These are phyloP conservation scores for Chenopodium berlandieri DNA, from an alignment of 148 eudicot species.

Conservation along the genomic window DNA sequence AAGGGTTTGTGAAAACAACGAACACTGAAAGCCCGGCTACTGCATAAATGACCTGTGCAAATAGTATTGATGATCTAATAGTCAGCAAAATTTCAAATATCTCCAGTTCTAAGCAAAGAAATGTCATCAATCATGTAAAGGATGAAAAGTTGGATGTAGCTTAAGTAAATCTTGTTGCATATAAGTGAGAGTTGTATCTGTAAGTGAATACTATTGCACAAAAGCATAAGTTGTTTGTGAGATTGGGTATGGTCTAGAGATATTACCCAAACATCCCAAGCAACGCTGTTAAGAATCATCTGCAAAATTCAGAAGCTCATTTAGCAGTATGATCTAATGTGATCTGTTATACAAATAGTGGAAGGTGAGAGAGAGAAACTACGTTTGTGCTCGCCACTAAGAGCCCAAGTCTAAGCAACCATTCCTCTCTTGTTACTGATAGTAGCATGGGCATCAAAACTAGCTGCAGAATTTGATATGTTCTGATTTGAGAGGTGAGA, in stretches of 20 bases:
- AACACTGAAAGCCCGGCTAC: constrained; percentile 41
- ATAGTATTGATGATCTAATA: background rate
- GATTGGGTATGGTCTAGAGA: constrained; percentile 3
- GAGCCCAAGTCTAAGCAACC: constrained; percentile 64
- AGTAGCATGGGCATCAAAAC: constrained; percentile 73
- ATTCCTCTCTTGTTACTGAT: constrained; percentile 62
- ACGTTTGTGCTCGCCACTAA: constrained; percentile 56
- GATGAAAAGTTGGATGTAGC: background rate
- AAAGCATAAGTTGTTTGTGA: background rate
- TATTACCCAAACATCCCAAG: constrained; percentile 69
- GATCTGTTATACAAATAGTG: background rate
- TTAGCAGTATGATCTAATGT: constrained; percentile 11
- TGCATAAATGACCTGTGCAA: constrained; percentile 58
- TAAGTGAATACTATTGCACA: too few species aligned
- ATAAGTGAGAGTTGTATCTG: too few species aligned
- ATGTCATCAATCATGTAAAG: background rate
- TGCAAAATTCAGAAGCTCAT: constrained; percentile 28
- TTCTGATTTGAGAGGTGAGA: background rate
- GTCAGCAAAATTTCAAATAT: background rate
- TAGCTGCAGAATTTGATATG: constrained; percentile 46
- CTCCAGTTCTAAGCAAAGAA: background rate
- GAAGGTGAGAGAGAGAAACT: constrained; percentile 19
- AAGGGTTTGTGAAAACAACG: constrained; percentile 48
- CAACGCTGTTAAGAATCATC: constrained; percentile 59
- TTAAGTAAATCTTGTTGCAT: too few species aligned